A percentile compares a stretch with the other conserved stretches of the same genome.
These are phyloP conservation scores for Aspergillus sp. DNA, from an alignment of 2,329 filamentous ascomycete species.

Conservation along the genomic window DNA sequence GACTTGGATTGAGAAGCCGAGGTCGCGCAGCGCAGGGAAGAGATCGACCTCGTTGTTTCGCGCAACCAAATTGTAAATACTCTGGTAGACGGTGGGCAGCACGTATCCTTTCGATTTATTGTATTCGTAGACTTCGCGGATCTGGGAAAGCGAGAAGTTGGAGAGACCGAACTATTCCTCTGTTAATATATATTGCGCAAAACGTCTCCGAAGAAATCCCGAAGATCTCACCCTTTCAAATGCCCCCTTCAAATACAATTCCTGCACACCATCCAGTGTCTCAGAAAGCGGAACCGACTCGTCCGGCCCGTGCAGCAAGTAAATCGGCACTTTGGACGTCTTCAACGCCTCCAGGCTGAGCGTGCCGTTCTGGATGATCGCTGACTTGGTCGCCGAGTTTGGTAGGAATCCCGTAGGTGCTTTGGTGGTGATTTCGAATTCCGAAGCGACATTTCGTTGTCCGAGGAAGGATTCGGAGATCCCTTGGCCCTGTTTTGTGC, in stretches of 20 bases:
- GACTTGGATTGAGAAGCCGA: conserved; percentile 48
- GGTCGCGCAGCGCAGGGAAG: conserved; percentile 46
- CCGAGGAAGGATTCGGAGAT: too few relatives aligned
- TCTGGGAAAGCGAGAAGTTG: not conserved
- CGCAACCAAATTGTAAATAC: conserved; percentile 41
- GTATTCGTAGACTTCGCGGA: conserved; percentile 38
- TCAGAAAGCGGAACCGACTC: not conserved
- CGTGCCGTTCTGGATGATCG: not conserved
- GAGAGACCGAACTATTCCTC: not conserved
- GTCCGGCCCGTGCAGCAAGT: not conserved
- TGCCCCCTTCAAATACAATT: too few relatives aligned
- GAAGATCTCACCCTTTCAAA: too few relatives aligned
- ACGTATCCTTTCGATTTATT: conserved; percentile 41
- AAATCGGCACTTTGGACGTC: not conserved
- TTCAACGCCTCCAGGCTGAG: not conserved
- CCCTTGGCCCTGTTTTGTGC: too few relatives aligned
- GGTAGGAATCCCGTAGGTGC: too few relatives aligned
- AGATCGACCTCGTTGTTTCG: conserved; percentile 42
- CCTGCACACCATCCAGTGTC: too few relatives aligned
- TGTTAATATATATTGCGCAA: too few relatives aligned
- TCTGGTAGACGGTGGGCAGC: conserved; percentile 49
- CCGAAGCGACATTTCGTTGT: too few relatives aligned
- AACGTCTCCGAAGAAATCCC: too few relatives aligned
- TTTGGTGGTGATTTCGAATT: too few relatives aligned
- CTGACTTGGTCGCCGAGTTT: not conserved